Evolutionary conservation across 805 yeast species (phyloP), one percentile per base, ranked within the genome.

Genomic region (Sungouiella thailandica): DNA sequence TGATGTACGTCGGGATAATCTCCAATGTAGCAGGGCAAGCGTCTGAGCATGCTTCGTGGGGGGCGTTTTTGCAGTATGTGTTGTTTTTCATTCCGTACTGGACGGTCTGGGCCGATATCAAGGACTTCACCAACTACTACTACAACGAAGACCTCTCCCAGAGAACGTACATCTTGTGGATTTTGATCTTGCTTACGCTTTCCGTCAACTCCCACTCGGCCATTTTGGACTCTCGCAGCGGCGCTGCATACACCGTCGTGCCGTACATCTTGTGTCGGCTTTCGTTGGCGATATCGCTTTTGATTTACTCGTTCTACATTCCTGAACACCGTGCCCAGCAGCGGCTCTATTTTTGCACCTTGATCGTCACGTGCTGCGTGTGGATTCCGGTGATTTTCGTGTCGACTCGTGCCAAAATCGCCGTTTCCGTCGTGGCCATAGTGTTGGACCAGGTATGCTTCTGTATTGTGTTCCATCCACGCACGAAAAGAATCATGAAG

Each of bases 31-130:
- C 84, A 1, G 64, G 73, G 4, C 55, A 55, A 27, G 80, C 80
- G 1, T 62, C 73, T 4, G 74, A 69, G 36, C 51, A 69, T 12
- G 76, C 78, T 19, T 52, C 64, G 13, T 79, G 79, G 24, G 49
- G 48, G 3, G 53, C 76, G 0, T 52, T 78, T 17, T 53, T 70
- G 24, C 64, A 64, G 41, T 78, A 76, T 47, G 34, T 74, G 5
- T 45, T 78, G 26, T 49, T 76, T 2, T 78, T 77, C 36, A 32
- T 72, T 13, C 83, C 82, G 0, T 68, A 77, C n/a, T 80, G 77
- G 74, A 69, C 68, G 14, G 72, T 78, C 15, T 79, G 85, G 84
- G 53, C 68, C n/a, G 83, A 78, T 46, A 59, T 78, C 37, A 74
- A 76, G 46, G 83, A 77, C 37, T 67, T 78, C 45, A 74, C 76